These are phyloP conservation scores for Babesia bovis DNA, from an alignment of 169 alveolate genomes.

Conservation along the genomic window DNA sequence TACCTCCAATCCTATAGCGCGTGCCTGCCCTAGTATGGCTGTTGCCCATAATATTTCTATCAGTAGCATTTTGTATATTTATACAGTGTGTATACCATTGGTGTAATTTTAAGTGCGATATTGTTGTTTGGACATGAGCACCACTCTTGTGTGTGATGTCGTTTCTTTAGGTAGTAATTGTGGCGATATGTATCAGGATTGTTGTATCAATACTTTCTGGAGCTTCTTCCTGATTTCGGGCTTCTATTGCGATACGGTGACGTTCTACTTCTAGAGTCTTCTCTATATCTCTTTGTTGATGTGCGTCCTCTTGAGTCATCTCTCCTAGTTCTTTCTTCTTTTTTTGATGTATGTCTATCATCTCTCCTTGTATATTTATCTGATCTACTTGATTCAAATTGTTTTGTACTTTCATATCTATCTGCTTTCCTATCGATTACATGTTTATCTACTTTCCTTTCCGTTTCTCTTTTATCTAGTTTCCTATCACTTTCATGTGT, in stretches of 20 bases:
- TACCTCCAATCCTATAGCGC: slow-evolving; percentile 7
- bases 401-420: not conserved
- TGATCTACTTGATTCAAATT: not conserved
- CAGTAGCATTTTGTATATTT: not conserved
- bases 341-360: slow-evolving; percentile 6
- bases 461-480: not conserved
- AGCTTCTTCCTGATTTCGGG: slow-evolving; percentile 7
- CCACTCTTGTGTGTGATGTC: not conserved
- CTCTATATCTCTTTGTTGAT: not conserved
- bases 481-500: not conserved
- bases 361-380: slow-evolving; percentile 11
- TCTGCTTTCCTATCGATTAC: slow-evolving; percentile 1
- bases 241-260: slow-evolving; percentile 34
- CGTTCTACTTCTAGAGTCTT: not conserved
- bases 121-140: not conserved
- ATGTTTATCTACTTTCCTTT: not conserved
- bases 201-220: not conserved
- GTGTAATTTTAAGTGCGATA: not conserved
- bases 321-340: not conserved
- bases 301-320: slow-evolving; percentile 1
- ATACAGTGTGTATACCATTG: not conserved
- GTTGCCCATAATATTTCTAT: not conserved
- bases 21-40: not conserved
- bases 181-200: not conserved
- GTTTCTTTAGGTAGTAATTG: no score